Base-by-base conservation (phyloP, 2,329 filamentous ascomycete species). In the Ramichloridium luteum region DNA sequence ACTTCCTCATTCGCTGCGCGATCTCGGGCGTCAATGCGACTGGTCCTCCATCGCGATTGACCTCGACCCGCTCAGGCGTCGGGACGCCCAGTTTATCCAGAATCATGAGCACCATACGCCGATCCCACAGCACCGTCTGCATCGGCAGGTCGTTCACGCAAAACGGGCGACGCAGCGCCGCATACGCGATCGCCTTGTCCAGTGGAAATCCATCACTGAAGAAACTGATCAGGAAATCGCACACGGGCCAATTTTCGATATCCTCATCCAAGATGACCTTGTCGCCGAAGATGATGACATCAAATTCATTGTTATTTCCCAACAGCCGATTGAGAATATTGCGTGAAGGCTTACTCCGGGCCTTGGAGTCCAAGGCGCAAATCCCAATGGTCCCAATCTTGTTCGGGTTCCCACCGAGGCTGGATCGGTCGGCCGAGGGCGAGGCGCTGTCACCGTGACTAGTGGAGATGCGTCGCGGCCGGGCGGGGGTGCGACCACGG, bases 241-340 rank as follows among this genome's bases (percentile, higher is more conserved):
- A 92, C 33, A 93, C 75, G 12, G 86, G 86, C 86, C 86, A 94
- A 54, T 94, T 93, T 58, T 93, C 85, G 34, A 94, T 80, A 40
- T 81, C 82, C 70, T 98, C 90, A 51, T 98, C 90, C 20, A 98
- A 67, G 45, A 98, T 98, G 26, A 94, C 88, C 60, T 98, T 98
- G 63, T 98, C 90, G 28, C 90, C 92, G 62, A 98, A 98, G 9
- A 98, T 88, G 39, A 93, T 79, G 14, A 96, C 86, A 49, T 98
- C 88, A 50, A 98, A 96, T 47, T 96, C 88, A 30, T 78, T 74
- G 44, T 92, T 86, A 45, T 90, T 88, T 18, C 81, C 75, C 43
- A 94, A 88, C 13, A 98, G 68, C 30, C 86, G 75, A 51, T 93
- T 96, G 37, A 98, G 63, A 45, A 98, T 98, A 51, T 93, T 96